Evolutionary conservation across 2,329 filamentous ascomycete genomes (phyloP).

Genomic region (Microcyclospora pomicola): DNA sequence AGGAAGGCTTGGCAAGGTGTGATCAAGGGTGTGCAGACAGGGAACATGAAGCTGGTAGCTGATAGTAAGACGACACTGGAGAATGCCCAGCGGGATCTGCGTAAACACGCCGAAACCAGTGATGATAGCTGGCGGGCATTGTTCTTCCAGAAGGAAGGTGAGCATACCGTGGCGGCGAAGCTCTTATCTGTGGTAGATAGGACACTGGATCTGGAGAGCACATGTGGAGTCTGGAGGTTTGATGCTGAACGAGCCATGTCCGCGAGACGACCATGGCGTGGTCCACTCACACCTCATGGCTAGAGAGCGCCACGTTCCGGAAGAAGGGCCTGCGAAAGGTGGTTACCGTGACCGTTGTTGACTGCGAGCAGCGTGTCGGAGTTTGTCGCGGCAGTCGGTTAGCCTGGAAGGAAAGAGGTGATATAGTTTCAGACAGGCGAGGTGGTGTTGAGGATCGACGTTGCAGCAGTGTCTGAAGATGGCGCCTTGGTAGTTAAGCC

Average conservation of each 20-base stretch:
- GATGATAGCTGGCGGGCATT: constrained; percentile 26
- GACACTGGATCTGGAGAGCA: constrained; percentile 43
- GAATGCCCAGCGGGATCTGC: constrained; percentile 27
- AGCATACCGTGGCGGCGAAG: constrained; percentile 17
- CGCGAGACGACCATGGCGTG: constrained; percentile 18
- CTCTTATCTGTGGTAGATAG: constrained; percentile 22
- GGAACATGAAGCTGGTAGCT: constrained; percentile 30
- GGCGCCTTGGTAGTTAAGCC: too few relatives aligned
- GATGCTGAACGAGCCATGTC: constrained; percentile 35
- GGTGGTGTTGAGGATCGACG: too few relatives aligned
- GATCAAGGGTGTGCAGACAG: constrained; percentile 24
- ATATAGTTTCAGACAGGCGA: too few relatives aligned
- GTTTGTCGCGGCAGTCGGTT: too few relatives aligned
- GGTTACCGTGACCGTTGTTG: too few relatives aligned
- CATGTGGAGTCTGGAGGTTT: constrained; percentile 55
- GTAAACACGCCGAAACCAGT: constrained; percentile 24
- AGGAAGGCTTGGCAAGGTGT: constrained; percentile 30
- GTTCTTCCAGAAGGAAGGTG: constrained; percentile 26
- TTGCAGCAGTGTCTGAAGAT: too few relatives aligned
- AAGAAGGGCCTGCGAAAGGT: too few relatives aligned
- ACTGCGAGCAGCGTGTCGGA: too few relatives aligned
- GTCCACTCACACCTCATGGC: constrained; percentile 16
- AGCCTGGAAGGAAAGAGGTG: too few relatives aligned
- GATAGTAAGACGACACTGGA: constrained; percentile 19
- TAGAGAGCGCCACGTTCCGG: neutral